These are phyloP conservation scores for Coniochaeta sp. DNA, from an alignment of 2,329 filamentous ascomycete species.

Conservation along the genomic window DNA sequence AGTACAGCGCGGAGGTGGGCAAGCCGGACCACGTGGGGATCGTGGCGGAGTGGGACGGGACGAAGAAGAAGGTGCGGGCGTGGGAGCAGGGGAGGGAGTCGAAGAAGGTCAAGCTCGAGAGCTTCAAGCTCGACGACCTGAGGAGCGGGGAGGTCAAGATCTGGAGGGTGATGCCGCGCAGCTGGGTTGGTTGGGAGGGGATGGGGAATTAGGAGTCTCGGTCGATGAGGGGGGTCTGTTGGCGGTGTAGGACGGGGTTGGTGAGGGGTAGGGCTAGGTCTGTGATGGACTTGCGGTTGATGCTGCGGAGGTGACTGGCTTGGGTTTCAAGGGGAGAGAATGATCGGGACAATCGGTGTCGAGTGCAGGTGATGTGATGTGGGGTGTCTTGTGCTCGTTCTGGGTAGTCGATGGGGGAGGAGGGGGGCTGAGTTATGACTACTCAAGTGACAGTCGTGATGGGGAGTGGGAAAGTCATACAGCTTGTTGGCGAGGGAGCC, in stretches of 20 bases:
- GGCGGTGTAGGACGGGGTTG: neutral
- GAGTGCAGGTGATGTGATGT: no score
- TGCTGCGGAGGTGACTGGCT: neutral
- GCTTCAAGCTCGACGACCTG: conserved; percentile 87
- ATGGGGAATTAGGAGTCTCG: conserved; percentile 23
- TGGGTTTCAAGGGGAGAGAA: no score
- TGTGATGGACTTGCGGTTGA: neutral
- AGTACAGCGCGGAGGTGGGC: conserved; percentile 83
- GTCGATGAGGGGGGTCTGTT: neutral
- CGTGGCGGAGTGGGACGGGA: conserved; percentile 95
- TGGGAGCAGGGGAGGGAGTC: conserved; percentile 95
- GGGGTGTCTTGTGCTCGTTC: neutral
- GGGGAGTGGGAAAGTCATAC: neutral
- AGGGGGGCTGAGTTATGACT: neutral
- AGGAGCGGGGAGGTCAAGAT: conserved; percentile 93
- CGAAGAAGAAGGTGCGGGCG: conserved; percentile 91
- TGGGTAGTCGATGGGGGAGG: neutral
- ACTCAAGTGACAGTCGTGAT: neutral
- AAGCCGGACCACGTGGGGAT: conserved; percentile 84
- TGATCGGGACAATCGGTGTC: no score
- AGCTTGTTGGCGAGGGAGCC: neutral
- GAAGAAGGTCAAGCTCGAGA: conserved; percentile 89
- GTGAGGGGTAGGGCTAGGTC: neutral
- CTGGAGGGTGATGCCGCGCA: conserved; percentile 88
- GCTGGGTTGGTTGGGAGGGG: conserved; percentile 84